phyloP scores from a whole-genome alignment of 2,329 filamentous ascomycete genomes.

The Aspergillus neotritici region DNA sequence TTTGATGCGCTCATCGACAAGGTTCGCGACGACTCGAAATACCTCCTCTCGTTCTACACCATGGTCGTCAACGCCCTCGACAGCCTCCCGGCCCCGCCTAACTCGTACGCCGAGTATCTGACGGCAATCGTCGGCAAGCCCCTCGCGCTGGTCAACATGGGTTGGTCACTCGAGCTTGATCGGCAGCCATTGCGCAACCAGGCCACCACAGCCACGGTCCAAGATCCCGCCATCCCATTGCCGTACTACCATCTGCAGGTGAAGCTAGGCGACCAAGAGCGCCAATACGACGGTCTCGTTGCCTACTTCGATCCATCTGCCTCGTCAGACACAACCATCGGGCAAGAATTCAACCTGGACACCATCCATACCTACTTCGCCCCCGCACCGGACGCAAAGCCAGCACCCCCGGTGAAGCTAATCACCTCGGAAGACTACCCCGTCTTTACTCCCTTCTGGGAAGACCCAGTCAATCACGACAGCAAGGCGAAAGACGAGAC shows the following conservation, averaged over 20 bases:
- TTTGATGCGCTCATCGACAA: constrained; percentile 10
- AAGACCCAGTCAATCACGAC: no score
- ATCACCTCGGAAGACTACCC: not conserved
- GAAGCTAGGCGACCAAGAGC: not conserved
- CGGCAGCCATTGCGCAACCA: constrained; percentile 7
- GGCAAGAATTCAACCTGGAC: no score
- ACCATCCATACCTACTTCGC: no score
- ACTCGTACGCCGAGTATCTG: constrained; percentile 17
- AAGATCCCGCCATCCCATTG: not conserved
- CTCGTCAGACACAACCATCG: no score
- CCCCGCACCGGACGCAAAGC: not conserved
- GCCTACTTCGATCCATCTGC: no score
- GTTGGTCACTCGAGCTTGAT: constrained; percentile 25
- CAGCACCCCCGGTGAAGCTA: not conserved
- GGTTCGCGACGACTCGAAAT: constrained; percentile 2
- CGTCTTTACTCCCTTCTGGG: not conserved
- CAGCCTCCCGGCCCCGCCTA: constrained; percentile 12
- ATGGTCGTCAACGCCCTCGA: constrained; percentile 7
- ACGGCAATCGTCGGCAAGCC: constrained; percentile 29
- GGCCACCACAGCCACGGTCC: not conserved
- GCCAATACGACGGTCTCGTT: no score
- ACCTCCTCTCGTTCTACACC: constrained; percentile 17
- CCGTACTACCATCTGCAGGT: not conserved
- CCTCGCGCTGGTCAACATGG: constrained; percentile 28
- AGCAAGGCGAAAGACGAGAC: no score